Conservation (phyloP, 192 early-diverging fungal genomes). For the Entomortierella chlamydospora region DNA sequence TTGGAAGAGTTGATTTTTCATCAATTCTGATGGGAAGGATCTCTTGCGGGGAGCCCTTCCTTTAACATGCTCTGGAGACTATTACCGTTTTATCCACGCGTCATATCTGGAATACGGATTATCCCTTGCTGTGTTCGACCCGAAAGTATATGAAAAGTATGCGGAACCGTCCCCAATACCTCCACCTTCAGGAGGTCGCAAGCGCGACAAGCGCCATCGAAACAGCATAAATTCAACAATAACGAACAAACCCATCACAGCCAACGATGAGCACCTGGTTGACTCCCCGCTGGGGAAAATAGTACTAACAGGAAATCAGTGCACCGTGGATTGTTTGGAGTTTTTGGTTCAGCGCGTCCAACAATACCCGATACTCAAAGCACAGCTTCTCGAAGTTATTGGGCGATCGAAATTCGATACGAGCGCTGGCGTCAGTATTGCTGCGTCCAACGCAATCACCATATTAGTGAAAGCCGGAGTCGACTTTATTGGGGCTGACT, state of each 20-base stretch:
- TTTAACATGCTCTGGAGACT: background rate
- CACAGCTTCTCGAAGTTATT: background rate
- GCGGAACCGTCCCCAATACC: background rate
- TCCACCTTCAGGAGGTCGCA: too few species aligned
- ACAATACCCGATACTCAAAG: background rate
- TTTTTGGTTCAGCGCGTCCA: background rate
- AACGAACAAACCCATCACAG: background rate
- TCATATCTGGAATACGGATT: conserved; percentile 15
- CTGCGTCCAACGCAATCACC: conserved; percentile 1
- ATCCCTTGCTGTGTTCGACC: background rate
- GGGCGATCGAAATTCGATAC: background rate
- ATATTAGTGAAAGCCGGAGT: background rate
- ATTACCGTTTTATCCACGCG: conserved; percentile 4
- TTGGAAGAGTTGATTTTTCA: conserved; percentile 7
- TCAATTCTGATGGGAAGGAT: background rate
- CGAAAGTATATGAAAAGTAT: background rate
- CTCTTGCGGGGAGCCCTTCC: conserved; percentile 2
- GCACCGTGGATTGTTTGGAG: background rate
- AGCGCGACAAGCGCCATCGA: background rate
- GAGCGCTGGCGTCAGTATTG: background rate
- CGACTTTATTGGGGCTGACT: background rate
- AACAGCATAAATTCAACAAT: background rate
- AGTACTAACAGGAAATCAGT: too few species aligned
- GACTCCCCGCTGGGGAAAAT: background rate
- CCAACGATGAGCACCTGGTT: background rate